Base-by-base conservation (phyloP, 306 rosid species). In the Fragaria nilgerrensis region DNA sequence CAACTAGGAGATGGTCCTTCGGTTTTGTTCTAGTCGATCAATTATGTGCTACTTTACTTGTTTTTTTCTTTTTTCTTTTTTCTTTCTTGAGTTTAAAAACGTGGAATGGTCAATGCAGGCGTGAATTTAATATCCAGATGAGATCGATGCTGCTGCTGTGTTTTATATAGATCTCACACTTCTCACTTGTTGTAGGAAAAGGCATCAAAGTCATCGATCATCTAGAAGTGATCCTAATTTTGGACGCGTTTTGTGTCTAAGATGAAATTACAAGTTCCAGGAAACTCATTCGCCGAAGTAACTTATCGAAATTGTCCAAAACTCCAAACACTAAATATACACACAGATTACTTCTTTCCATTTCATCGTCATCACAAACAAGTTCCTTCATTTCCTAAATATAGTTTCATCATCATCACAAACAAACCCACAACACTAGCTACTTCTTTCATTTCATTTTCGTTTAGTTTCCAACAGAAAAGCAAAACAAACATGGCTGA, bases 401-500 rank as follows among this genome's bases (percentile, higher is more conserved):
- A 27, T 4, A 63, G 48, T 15, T 79, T 48, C 47, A 25, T 48
- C 25, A 12, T 22, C 53, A 8, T 27, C 44, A n/a, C 25, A 39
- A 56, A 19, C 29, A 22, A 22, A 39, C 41, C 55, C 23, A 70
- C 41, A 45, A 2, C 13, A 2, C n/a, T n/a, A n/a, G n/a, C 48
- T 45, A 15, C 14, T 56, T 53, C 27, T n/a, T 53, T 56, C 63
- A 22, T 62, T 22, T 73, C 61, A 22, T 5, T 39, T 37, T 39
- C 41, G 41, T n/a, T 29, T 29, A 29, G 32, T 29, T 67, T 32
- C 0, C 25, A 10, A 16, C 67, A 27, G 66, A 61, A 61, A 61
- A 61, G 66, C 14, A 64, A n/a, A 37, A 66, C 11, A 80, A n/a
- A 63, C 43, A 81, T 82, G 85, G 75, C 85, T 0, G 85, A 82